These are phyloP conservation scores for Fraxinus dipetala DNA, from an alignment of 305 asterid genomes.

Conservation along the genomic window DNA sequence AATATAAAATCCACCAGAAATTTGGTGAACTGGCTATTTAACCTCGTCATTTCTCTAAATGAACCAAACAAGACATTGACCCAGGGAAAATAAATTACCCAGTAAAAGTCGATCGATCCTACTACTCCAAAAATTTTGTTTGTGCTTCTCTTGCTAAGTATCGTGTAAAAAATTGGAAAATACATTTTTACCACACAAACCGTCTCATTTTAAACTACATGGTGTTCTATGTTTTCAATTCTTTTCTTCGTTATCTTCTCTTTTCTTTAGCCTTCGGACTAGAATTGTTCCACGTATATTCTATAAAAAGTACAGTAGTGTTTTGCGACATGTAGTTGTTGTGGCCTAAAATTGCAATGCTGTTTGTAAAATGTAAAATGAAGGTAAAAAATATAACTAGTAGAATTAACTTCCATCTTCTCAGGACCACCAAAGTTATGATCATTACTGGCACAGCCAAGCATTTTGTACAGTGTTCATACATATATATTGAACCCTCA, in stretches of 20 bases:
- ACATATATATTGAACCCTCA: neutral
- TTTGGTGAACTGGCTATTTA: neutral
- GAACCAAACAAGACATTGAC: neutral
- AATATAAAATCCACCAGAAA: neutral
- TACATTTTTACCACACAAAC: neutral
- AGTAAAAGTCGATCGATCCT: neutral
- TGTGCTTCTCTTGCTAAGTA: neutral
- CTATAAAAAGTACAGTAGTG: neutral
- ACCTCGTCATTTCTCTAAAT: neutral
- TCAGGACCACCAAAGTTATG: neutral
- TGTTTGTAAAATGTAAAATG: neutral
- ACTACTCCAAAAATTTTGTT: neutral
- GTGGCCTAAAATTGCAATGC: neutral
- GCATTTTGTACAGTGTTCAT: conserved; percentile 6
- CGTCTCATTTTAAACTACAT: neutral
- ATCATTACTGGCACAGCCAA: neutral
- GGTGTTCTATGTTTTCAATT: neutral
- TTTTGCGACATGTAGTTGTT: neutral
- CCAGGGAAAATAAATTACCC: neutral
- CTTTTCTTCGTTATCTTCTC: neutral
- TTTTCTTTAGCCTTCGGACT: neutral
- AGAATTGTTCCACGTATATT: neutral
- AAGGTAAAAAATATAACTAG: neutral
- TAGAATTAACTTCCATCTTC: neutral
- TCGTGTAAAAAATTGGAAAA: neutral